A percentile compares a stretch with the other conserved stretches of the same genome.
These are phyloP conservation scores for Penicillium sclerotigenum DNA, from an alignment of 2,329 filamentous ascomycete species.

Conservation along the genomic window DNA sequence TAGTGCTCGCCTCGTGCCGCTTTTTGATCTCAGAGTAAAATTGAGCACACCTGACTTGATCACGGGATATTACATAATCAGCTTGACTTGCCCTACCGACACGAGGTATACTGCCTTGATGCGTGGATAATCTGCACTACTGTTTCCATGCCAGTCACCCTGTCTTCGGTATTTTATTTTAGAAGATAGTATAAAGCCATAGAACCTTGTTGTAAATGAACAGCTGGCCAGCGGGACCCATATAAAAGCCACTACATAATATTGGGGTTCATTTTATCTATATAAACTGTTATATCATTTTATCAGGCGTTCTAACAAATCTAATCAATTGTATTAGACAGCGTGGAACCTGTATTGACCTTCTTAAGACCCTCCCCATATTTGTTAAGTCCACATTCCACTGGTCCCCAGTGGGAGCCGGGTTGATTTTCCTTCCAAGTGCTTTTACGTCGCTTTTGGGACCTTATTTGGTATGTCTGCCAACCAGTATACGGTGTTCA, in stretches of 20 bases:
- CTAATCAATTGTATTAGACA: rapidly evolving
- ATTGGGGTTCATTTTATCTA: neutral
- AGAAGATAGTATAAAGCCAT: neutral
- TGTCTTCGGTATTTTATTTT: neutral
- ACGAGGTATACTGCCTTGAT: neutral
- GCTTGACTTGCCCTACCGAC: neutral
- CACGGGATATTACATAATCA: neutral
- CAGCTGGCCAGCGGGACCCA: neutral
- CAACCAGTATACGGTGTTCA: too few relatives aligned
- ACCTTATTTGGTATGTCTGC: too few relatives aligned
- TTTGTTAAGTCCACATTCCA: too few relatives aligned
- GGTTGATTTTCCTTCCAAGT: too few relatives aligned
- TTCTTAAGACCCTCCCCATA: too few relatives aligned
- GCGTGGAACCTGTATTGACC: too few relatives aligned
- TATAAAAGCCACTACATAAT: neutral
- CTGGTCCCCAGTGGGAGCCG: too few relatives aligned
- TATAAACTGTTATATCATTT: neutral
- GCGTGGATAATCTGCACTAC: neutral
- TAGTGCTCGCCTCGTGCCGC: neutral
- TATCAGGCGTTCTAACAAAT: neutral
- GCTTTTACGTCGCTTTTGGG: too few relatives aligned
- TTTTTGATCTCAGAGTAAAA: neutral
- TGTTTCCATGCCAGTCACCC: neutral
- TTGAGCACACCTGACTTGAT: neutral
- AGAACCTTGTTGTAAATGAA: neutral